Evolutionary conservation across 129 eudicot genomes (phyloP).

Genomic region (Pulicaria dysenterica): DNA sequence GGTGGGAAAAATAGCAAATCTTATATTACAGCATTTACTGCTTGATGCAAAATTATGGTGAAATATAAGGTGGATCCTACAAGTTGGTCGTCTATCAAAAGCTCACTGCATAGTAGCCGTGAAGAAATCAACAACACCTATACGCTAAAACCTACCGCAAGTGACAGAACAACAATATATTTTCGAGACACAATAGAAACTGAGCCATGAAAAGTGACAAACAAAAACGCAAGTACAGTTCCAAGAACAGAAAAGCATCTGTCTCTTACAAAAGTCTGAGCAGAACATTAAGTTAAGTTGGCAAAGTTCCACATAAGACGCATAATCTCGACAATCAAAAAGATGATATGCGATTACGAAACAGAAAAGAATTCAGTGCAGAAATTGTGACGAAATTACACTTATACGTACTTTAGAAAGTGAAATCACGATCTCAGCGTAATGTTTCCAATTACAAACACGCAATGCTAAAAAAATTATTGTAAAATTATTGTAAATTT

Average conservation of each 20-base stretch:
- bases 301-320: conserved; percentile 5
- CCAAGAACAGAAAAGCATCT: not conserved
- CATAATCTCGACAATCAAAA: conserved; percentile 14
- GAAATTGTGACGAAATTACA: conserved; percentile 5
- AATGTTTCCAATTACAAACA: conserved; percentile 13
- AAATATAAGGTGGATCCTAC: conserved; percentile 8
- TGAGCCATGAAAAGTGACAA: not conserved
- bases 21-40: conserved; percentile 1
- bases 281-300: not conserved
- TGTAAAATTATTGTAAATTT: not conserved
- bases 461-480: not conserved
- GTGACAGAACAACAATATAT: not conserved
- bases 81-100: not conserved
- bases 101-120: conserved; percentile 6
- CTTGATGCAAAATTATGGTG: not conserved
- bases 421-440: conserved; percentile 29
- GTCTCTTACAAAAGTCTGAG: conserved; percentile 10
- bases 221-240: not conserved
- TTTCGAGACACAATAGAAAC: not conserved
- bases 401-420: conserved; percentile 13
- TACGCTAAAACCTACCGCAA: conserved; percentile 10
- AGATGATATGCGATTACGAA: not conserved
- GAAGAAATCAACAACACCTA: conserved; percentile 17
- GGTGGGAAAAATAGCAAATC: conserved; percentile 1
- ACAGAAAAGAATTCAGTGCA: conserved; percentile 7